Evolutionary conservation across 163 green algal species (phyloP).

Genomic region (Prototheca cutis): DNA sequence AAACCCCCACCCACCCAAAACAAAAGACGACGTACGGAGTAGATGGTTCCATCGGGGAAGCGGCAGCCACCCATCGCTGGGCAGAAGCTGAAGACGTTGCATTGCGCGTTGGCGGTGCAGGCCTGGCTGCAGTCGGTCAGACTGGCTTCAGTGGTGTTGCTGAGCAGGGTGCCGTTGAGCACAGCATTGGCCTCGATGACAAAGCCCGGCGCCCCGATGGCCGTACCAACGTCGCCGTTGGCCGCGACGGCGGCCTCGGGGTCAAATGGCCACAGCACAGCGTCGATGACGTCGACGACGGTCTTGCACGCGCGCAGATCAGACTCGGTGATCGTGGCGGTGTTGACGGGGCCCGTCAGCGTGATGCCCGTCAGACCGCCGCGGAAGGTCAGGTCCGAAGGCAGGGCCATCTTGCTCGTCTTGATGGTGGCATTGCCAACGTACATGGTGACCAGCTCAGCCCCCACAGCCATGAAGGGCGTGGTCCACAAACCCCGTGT

Average conservation of each 20-base stretch:
- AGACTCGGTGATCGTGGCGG: constrained; percentile 8
- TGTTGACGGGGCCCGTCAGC: constrained; percentile 15
- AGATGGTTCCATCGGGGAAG: constrained; percentile 1
- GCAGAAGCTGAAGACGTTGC: constrained; percentile 26
- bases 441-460: constrained; percentile 16
- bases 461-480: constrained; percentile 24
- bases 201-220: constrained; percentile 6
- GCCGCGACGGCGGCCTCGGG: not conserved
- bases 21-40: too few species aligned
- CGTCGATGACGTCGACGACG: constrained; percentile 22
- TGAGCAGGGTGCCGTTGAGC: constrained; percentile 7
- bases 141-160: constrained; percentile 8
- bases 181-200: constrained; percentile 15
- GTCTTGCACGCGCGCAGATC: constrained; percentile 28
- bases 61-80: constrained; percentile 17
- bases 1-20: too few species aligned
- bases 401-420: constrained; percentile 13
- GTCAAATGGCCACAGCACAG: constrained; percentile 24
- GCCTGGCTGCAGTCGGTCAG: constrained; percentile 16
- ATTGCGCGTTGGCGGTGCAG: constrained; percentile 5
- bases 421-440: constrained; percentile 8
- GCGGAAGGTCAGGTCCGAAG: constrained; percentile 4
- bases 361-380: constrained; percentile 28
- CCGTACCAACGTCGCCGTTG: not conserved
- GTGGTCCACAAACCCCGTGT: constrained; percentile 29